Evolutionary conservation across 2,329 filamentous ascomycete genomes (phyloP).

Genomic region (Xylaria sp.): DNA sequence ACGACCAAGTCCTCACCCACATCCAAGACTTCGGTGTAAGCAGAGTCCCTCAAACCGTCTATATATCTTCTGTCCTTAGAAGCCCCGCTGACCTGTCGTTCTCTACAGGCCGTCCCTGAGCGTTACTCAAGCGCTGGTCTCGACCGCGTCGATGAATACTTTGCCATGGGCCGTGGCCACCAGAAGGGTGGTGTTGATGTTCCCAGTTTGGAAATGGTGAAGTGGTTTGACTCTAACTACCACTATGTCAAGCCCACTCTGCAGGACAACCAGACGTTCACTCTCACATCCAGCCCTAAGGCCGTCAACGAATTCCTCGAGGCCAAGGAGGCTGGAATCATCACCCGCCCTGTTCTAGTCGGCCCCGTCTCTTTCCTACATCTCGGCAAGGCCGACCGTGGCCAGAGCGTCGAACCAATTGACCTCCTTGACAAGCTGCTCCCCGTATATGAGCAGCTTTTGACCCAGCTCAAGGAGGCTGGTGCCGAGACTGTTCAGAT

Average conservation of each 20-base stretch:
- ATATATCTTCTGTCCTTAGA: neutral
- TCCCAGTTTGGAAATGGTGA: slow-evolving; percentile 97
- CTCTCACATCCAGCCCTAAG: slow-evolving; percentile 88
- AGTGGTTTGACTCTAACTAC: slow-evolving; percentile 99
- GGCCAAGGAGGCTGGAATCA: slow-evolving; percentile 96
- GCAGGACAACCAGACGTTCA: slow-evolving; percentile 97
- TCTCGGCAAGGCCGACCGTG: slow-evolving; percentile 98
- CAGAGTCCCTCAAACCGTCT: slow-evolving; percentile 37
- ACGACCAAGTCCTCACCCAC: slow-evolving; percentile 97
- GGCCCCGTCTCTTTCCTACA: slow-evolving; percentile 97
- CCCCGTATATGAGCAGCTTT: slow-evolving; percentile 92
- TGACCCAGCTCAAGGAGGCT: slow-evolving; percentile 92
- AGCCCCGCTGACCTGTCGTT: slow-evolving; percentile 37
- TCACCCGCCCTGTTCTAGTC: slow-evolving; percentile 91
- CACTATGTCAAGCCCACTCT: slow-evolving; percentile 99
- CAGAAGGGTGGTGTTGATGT: slow-evolving; percentile 96
- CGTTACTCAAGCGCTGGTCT: slow-evolving; percentile 93
- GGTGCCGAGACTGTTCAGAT: slow-evolving; percentile 98
- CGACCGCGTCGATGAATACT: slow-evolving; percentile 93
- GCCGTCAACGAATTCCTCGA: slow-evolving; percentile 93
- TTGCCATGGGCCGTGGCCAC: slow-evolving; percentile 99
- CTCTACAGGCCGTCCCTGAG: slow-evolving; percentile 82
- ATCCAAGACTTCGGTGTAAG: slow-evolving; percentile 97
- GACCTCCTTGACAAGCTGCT: slow-evolving; percentile 92
- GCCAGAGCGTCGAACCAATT: slow-evolving; percentile 91